Base-by-base conservation (phyloP, 768 basidiomycete genomes). In the Roridomyces roridus region DNA sequence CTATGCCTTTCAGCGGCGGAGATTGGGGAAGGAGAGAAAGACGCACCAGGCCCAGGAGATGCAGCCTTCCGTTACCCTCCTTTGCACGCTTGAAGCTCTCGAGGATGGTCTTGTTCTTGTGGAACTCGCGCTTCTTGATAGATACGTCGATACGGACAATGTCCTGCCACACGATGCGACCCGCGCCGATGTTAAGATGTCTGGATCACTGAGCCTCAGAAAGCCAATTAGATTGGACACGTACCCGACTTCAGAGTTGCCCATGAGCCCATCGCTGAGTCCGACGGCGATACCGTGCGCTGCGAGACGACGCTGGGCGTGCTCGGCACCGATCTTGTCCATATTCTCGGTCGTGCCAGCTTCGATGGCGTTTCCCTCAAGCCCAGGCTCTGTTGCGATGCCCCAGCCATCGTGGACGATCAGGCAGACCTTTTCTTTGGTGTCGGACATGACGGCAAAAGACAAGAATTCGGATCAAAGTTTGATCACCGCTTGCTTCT, bases 361-460 rank as follows among this genome's bases (percentile, higher is more conserved):
- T 48, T 86, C 85, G 72, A 97, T 93, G 51, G 95, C 94, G 67
- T 96, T 87, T 43, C 95, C 95, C 67, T 94, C 87, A 56, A 82
- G 84, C 34, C 88, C 89, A 36, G 81, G 72, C 57, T 84, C 70
- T 14, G 77, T 75, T 15, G 90, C 83, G 64, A 96, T 80, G 55
- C 95, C 95, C 95, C 94, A 97, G 20, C 95, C 95, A 78, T 97
- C 95, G 78, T 97, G 95, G 28, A 97, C 94, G 67, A 90, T 93
- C 61, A 43, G 24, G 25, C 29, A 46, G 14, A 50, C 48, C 25
- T 50, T 50, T 35, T 39, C 35, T 20, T 34, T 34, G 31, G 31
- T 34, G 7, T 34, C 31, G 31, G 31, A 15, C 31, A 34, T 34
- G 31, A 8, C 10, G 4, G 31, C 31, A 34, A 34, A 15, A 34